Conservation (phyloP, 164 flowering plant genomes). For the Kalanchoe fedtschenkoi region DNA sequence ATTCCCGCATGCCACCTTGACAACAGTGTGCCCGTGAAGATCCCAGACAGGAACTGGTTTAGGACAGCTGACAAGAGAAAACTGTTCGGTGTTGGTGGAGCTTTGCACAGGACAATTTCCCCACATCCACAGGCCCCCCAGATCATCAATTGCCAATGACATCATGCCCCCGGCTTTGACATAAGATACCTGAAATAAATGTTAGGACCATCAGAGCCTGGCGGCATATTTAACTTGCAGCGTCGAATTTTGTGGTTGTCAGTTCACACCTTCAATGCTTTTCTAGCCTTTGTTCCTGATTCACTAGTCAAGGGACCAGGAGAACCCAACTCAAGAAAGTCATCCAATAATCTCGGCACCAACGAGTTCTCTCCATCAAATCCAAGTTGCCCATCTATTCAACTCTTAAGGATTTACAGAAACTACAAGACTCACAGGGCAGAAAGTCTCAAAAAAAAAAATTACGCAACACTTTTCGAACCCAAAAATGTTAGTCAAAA, state of each 20-base stretch:
- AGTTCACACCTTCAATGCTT: conserved; percentile 43
- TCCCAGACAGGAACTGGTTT: conserved; percentile 56
- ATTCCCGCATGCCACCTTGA: conserved; percentile 90
- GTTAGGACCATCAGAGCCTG: neutral
- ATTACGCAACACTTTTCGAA: neutral
- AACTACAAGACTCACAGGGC: conserved; percentile 7
- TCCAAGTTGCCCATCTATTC: conserved; percentile 87
- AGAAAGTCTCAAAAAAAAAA: neutral
- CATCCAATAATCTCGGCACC: conserved; percentile 44
- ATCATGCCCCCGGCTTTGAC: conserved; percentile 87
- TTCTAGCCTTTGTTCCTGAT: conserved; percentile 19
- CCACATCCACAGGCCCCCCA: conserved; percentile 90
- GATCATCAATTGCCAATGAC: conserved; percentile 77
- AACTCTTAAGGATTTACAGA: conserved; percentile 35
- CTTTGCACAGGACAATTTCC: conserved; percentile 55
- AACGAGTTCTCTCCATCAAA: conserved; percentile 34
- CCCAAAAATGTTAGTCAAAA: conserved; percentile 1
- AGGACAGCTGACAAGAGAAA: conserved; percentile 31
- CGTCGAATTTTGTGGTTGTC: neutral
- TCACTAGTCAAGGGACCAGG: conserved; percentile 26
- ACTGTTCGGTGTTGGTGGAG: conserved; percentile 21
- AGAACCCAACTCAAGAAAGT: conserved; percentile 36
- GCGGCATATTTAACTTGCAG: neutral
- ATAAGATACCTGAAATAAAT: conserved; percentile 35
- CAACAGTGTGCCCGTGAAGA: conserved; percentile 72